Percentiles rank a stretch among this genome's conserved stretches.
Evolutionary conservation across 495 filamentous ascomycete species (phyloP).

Genomic region (Monascus purpureus): DNA sequence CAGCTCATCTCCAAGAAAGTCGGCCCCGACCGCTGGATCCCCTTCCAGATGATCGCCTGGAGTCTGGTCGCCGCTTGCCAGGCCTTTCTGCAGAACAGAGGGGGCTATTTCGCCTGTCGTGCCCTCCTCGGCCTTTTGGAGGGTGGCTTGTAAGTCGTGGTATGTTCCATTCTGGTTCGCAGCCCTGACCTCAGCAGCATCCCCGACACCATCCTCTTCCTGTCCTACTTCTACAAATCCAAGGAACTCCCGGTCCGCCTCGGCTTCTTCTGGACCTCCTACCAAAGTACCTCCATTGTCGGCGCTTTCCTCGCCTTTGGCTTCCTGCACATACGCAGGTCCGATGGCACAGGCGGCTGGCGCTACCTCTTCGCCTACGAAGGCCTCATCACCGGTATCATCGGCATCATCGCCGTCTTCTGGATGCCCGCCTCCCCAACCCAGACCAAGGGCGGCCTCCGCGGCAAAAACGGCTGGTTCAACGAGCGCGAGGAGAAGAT

Average conservation of each 20-base stretch:
- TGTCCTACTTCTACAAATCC: slow-evolving; percentile 65
- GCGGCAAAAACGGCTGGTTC: slow-evolving; percentile 65
- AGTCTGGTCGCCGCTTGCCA: slow-evolving; percentile 56
- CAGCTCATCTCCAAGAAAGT: slow-evolving; percentile 60
- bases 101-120: slow-evolving; percentile 49
- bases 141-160: slow-evolving; percentile 47
- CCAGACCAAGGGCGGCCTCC: slow-evolving; percentile 52
- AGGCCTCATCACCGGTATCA: slow-evolving; percentile 38
- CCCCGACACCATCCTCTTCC: slow-evolving; percentile 45
- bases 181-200: slow-evolving; percentile 13
- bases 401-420: slow-evolving; percentile 49
- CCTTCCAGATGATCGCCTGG: slow-evolving; percentile 68
- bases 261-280: slow-evolving; percentile 60
- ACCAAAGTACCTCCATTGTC: slow-evolving; percentile 48
- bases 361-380: slow-evolving; percentile 53
- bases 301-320: slow-evolving; percentile 59
- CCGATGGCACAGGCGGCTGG: slow-evolving; percentile 52
- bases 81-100: slow-evolving; percentile 46
- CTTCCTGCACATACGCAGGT: slow-evolving; percentile 50
- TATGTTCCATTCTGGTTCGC: background rate
- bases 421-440: slow-evolving; percentile 62
- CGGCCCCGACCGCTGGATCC: slow-evolving; percentile 78
- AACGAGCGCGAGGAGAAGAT: slow-evolving; percentile 51
- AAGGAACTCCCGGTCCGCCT: slow-evolving; percentile 53
- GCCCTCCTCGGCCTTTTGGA: slow-evolving; percentile 60